A percentile compares a stretch with the other conserved stretches of the same genome.
These are phyloP conservation scores for Saccharomycopsis sp. DNA, from an alignment of 805 yeast species.

Conservation along the genomic window DNA sequence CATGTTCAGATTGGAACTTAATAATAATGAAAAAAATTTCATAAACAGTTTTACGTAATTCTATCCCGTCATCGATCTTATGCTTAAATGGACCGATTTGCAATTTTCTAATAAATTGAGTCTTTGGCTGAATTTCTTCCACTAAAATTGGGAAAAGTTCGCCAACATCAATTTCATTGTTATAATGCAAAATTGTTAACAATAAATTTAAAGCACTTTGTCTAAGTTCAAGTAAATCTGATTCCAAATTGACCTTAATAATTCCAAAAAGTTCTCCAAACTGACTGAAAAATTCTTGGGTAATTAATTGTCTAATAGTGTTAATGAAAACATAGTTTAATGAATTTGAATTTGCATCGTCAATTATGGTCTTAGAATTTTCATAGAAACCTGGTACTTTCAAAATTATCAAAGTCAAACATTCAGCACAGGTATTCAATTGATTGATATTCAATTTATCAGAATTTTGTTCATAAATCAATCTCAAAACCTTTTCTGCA, in stretches of 20 bases:
- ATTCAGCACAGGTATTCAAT: constrained; percentile 25
- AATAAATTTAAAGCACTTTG: constrained; percentile 54
- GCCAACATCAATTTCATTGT: constrained; percentile 35
- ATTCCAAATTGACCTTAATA: constrained; percentile 27
- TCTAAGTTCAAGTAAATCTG: constrained; percentile 43
- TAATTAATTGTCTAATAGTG: constrained; percentile 11
- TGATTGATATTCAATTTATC: constrained; percentile 14
- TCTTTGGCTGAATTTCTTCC: constrained; percentile 47
- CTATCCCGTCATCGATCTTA: constrained; percentile 70
- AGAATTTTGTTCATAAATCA: constrained; percentile 10
- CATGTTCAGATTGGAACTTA: neutral
- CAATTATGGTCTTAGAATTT: neutral
- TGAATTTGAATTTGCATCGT: neutral
- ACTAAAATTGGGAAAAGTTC: constrained; percentile 44
- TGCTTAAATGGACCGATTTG: constrained; percentile 88
- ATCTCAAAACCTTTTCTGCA: too few relatives aligned
- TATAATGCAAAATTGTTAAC: constrained; percentile 48
- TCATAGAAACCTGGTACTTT: neutral
- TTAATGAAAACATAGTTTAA: constrained; percentile 10
- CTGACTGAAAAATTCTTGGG: constrained; percentile 20
- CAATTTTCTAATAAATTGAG: constrained; percentile 53
- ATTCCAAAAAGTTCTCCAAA: constrained; percentile 23
- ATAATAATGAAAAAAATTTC: constrained; percentile 45
- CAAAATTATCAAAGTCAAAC: constrained; percentile 23
- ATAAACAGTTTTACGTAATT: constrained; percentile 62